Evolutionary conservation across 768 basidiomycete genomes (phyloP).

Genomic region (Mycena venus): DNA sequence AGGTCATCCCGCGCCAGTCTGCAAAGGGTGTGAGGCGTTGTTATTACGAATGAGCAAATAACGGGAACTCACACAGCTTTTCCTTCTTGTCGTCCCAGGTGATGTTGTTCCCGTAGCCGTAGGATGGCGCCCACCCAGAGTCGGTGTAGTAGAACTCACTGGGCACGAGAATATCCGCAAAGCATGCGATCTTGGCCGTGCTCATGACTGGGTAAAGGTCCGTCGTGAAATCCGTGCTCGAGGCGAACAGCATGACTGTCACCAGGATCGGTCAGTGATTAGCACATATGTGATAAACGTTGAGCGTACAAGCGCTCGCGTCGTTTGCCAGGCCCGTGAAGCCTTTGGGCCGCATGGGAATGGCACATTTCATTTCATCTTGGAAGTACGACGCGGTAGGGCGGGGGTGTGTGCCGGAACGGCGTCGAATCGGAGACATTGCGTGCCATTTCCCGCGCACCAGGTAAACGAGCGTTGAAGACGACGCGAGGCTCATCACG

Average conservation of each 20-base stretch:
- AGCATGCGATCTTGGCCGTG: constrained; percentile 36
- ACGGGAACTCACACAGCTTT: constrained; percentile 16
- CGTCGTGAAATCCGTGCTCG: constrained; percentile 33
- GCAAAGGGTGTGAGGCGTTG: too few relatives aligned
- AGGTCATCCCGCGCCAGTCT: constrained; percentile 31
- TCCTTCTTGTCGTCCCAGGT: constrained; percentile 19
- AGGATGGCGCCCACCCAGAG: constrained; percentile 25
- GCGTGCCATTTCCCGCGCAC: constrained; percentile 17
- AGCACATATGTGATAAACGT: background rate
- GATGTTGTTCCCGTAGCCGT: constrained; percentile 27
- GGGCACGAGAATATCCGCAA: constrained; percentile 37
- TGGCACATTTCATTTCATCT: constrained; percentile 28
- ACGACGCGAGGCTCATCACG: constrained; percentile 35
- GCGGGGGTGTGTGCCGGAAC: constrained; percentile 28
- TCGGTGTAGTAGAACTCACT: constrained; percentile 34
- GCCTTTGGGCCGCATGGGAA: constrained; percentile 24
- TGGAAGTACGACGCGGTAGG: constrained; percentile 29
- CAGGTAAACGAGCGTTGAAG: constrained; percentile 28
- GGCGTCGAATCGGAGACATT: constrained; percentile 26
- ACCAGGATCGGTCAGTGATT: background rate
- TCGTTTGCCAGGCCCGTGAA: constrained; percentile 31
- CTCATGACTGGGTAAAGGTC: constrained; percentile 34
- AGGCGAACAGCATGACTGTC: constrained; percentile 27
- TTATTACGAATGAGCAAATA: background rate
- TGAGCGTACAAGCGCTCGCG: constrained; percentile 30